Base-by-base conservation (phyloP, 148 eudicot genomes). In the Rheum nobile region DNA sequence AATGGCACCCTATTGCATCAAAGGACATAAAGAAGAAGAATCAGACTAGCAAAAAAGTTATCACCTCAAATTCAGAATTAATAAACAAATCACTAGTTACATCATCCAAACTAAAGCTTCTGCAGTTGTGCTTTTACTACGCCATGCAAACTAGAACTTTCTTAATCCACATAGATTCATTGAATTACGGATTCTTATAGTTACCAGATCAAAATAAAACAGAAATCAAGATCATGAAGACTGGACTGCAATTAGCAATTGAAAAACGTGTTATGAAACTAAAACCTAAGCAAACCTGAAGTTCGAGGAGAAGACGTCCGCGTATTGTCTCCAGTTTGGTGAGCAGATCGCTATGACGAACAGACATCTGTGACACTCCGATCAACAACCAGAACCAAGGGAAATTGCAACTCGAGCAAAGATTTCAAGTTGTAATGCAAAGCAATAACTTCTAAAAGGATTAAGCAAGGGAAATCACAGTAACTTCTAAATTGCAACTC, bases 1-100 rank as follows among this genome's bases (percentile, higher is more conserved):
- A 84, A 96, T 92, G 19, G 97, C 94, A 76, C 99, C 99, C 99
- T 96, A 77, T 8, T n/a, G n/a, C n/a, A n/a, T n/a, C 67, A 55
- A 12, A 79, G 26, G 24, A 74, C 16, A 35, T 16, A 47, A 13
- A 31, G 17, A 46, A 6, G 32, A 39, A 10, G 32, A 43, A 46
- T 10, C 14, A 41, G 69, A 24, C 17, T 43, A 55, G 42, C 31
- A 71, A 24, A 38, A 43, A 21, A 6, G 29, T 22, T 6, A 57
- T 10, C 65, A n/a, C n/a, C n/a, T n/a, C n/a, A n/a, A n/a, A n/a
- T n/a, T n/a, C n/a, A n/a, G n/a, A n/a, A n/a, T n/a, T n/a, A n/a
- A n/a, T n/a, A n/a, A n/a, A n/a, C n/a, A n/a, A n/a, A n/a, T n/a
- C n/a, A n/a, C n/a, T n/a, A n/a, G n/a, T n/a, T n/a, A n/a, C n/a